Conservation (phyloP, 2,329 filamentous ascomycete genomes). For the Neoarthrinium moseri region DNA sequence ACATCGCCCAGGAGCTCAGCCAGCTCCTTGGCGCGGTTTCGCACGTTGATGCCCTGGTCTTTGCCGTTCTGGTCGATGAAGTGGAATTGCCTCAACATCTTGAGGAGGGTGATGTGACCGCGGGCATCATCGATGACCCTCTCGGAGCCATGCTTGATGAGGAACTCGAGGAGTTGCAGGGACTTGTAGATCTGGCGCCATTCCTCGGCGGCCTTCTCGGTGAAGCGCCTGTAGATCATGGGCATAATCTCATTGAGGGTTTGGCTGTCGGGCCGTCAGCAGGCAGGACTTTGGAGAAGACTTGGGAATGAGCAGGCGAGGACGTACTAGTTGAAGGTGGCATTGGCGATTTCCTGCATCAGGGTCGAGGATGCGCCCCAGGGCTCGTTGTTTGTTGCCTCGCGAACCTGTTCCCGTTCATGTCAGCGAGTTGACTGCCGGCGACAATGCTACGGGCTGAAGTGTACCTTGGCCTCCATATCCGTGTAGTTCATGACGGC, state of each 20-base stretch:
- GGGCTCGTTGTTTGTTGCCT: slow-evolving; percentile 98
- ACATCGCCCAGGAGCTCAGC: slow-evolving; percentile 92
- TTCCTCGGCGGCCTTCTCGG: slow-evolving; percentile 95
- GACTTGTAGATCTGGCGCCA: slow-evolving; percentile 99
- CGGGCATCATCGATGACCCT: slow-evolving; percentile 95
- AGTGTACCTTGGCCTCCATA: slow-evolving; percentile 70
- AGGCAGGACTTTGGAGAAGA: not conserved
- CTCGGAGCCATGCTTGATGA: slow-evolving; percentile 98
- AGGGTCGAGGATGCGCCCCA: slow-evolving; percentile 83
- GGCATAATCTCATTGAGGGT: slow-evolving; percentile 99
- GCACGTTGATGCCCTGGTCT: slow-evolving; percentile 96
- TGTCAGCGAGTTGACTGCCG: not conserved
- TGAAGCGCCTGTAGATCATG: slow-evolving; percentile 99
- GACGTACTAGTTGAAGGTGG: slow-evolving; percentile 94
- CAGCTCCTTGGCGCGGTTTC: slow-evolving; percentile 93
- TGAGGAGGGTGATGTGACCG: slow-evolving; percentile 89
- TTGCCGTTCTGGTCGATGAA: slow-evolving; percentile 96
- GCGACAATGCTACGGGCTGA: not conserved
- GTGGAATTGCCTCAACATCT: slow-evolving; percentile 98
- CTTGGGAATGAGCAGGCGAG: not conserved
- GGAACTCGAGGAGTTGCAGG: slow-evolving; percentile 91
- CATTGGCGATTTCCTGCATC: slow-evolving; percentile 98
- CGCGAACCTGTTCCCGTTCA: slow-evolving; percentile 67
- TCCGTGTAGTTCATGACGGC: slow-evolving; percentile 98
- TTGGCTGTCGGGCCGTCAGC: slow-evolving; percentile 59